Evolutionary conservation across 73 alveolate genomes (phyloP).

Genomic region (Paramecium biaurelia): DNA sequence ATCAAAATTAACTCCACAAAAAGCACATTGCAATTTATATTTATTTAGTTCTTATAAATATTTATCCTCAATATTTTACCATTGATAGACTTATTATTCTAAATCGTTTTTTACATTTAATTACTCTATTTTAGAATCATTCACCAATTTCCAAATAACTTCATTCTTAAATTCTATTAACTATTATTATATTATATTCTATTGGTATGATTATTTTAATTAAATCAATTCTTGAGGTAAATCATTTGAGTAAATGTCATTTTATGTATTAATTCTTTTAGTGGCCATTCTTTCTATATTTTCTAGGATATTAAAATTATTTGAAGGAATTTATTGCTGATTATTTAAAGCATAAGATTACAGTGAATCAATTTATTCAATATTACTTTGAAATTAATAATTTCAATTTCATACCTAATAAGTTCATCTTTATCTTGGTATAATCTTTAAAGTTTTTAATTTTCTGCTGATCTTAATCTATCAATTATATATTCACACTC

Average conservation of each 20-base stretch:
- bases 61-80: not conserved
- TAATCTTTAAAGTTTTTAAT: not conserved
- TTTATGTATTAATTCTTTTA: not conserved
- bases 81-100: not conserved
- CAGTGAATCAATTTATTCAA: not conserved
- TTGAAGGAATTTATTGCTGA: not conserved
- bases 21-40: not conserved
- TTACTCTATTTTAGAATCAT: not conserved
- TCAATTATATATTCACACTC: not conserved
- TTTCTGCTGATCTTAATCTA: not conserved
- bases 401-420: not conserved
- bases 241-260: not conserved
- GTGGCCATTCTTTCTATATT: not conserved
- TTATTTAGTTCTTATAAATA: not conserved
- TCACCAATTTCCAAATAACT: not conserved
- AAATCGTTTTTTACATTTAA: too few relatives aligned
- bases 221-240: not conserved
- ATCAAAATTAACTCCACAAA: constrained; percentile 30
- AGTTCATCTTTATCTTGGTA: not conserved
- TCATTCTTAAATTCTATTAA: constrained; percentile 25
- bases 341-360: not conserved
- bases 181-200: not conserved
- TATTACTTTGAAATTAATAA: not conserved
- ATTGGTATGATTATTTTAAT: not conserved
- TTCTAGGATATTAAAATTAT: not conserved